A percentile compares a stretch with the other conserved stretches of the same genome.
phyloP scores from a whole-genome alignment of 495 filamentous ascomycete species.

The Parachaetomium inaequale region DNA sequence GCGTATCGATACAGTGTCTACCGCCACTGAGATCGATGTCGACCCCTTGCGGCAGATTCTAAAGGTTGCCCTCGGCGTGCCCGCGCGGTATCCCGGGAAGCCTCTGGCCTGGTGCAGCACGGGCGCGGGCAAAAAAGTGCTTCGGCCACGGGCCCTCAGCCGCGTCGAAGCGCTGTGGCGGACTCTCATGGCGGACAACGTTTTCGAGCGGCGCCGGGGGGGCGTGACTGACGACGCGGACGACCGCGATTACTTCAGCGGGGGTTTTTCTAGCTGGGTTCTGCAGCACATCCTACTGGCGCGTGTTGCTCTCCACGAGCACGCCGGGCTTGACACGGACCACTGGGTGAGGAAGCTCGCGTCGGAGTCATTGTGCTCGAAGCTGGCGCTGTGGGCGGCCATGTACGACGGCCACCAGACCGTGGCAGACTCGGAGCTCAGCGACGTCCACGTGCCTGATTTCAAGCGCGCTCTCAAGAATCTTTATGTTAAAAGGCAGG shows the following conservation, averaged over 20 bases:
- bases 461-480: neutral
- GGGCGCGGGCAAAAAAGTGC: neutral
- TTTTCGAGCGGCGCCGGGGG: neutral
- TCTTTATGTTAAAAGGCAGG: neutral
- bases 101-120: neutral
- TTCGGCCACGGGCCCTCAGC: neutral
- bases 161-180: neutral
- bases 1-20: neutral
- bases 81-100: neutral
- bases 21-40: neutral
- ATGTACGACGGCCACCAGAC: neutral
- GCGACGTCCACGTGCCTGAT: neutral
- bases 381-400: neutral
- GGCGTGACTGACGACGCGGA: neutral
- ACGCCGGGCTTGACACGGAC: neutral
- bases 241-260: neutral
- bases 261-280: neutral
- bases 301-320: neutral
- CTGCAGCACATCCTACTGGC: neutral
- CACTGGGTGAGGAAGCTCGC: neutral
- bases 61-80: neutral
- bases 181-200: neutral
- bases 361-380: neutral
- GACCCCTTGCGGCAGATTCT: neutral
- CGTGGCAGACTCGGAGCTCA: neutral